Evolutionary conservation across 495 filamentous ascomycete genomes (phyloP).

Genomic region (Endocarpon pusillum): DNA sequence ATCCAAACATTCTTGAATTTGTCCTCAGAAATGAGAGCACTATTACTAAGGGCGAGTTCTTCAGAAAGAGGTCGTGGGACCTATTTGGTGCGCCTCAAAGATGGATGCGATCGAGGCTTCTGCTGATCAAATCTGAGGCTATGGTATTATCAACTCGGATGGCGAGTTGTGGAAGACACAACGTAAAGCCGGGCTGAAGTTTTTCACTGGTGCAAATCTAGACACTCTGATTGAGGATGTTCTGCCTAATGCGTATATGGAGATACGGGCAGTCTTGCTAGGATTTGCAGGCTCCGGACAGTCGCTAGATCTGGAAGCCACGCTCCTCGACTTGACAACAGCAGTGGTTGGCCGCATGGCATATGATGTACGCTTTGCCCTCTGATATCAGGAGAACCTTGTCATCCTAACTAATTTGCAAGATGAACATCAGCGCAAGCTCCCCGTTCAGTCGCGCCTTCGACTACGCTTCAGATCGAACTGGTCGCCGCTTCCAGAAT

Average conservation of each 20-base stretch:
- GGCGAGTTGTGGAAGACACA: conserved; percentile 43
- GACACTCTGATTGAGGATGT: conserved; percentile 36
- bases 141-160: conserved; percentile 46
- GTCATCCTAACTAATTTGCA: conserved; percentile 4
- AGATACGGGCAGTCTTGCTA: conserved; percentile 21
- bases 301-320: conserved; percentile 31
- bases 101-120: not conserved
- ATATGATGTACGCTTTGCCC: conserved; percentile 28
- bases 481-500: conserved; percentile 42
- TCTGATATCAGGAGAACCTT: not conserved
- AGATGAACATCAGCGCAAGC: conserved; percentile 42
- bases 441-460: conserved; percentile 39
- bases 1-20: conserved; percentile 39
- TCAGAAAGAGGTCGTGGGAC: conserved; percentile 39
- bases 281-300: conserved; percentile 6
- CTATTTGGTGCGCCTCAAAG: conserved; percentile 41
- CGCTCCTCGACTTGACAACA: conserved; percentile 43
- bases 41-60: conserved; percentile 40
- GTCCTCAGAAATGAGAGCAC: conserved; percentile 40
- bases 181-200: conserved; percentile 38
- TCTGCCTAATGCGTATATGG: conserved; percentile 30
- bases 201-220: conserved; percentile 38
- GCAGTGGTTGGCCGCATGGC: conserved; percentile 43
- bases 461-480: conserved; percentile 39
- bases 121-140: conserved; percentile 15